Base-by-base conservation (phyloP, 306 rosid species). In the Oemleria cerasiformis region DNA sequence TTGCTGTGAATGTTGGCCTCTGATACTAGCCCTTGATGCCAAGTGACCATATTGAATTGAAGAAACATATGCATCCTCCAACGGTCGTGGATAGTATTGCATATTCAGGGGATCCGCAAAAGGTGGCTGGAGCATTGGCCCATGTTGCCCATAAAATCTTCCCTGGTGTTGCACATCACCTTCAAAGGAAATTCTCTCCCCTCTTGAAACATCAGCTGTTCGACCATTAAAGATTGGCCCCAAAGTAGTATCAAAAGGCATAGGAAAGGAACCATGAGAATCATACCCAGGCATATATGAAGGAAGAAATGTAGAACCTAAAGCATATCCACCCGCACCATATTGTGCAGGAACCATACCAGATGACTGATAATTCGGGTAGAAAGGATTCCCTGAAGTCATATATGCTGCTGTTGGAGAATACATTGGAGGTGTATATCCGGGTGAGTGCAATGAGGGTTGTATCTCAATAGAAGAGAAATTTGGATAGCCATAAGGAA, bases 141-240 rank as follows among this genome's bases (percentile, higher is more conserved):
- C 89, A 69, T 69, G 80, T 65, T 84, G 89, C 51, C 85, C 85
- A 82, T 79, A 79, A 42, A 79, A 74, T 73, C 85, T 88, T 72
- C 72, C 79, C 45, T n/a, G 77, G 55, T 76, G 79, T 44, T 73
- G 87, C 66, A 68, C 47, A 74, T 86, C 87, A 34, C 79, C 64
- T 41, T 67, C 86, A 48, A 54, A 55, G 57, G 79, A 78, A 77
- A 74, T 47, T 42, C 86, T 73, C 36, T 81, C 86, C 44, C 82
- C 74, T 15, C 75, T 68, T 70, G 79, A 70, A 80, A 76, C 70
- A 74, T 80, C 74, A 73, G 75, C 62, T 72, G 81, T 73, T 67
- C 70, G 86, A 81, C 81, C 72, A 70, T 60, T 82, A 43, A 78
- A 73, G 67, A 74, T 81, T 56, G 75, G 68, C 65, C 82, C 78